A percentile compares a stretch with the other conserved stretches of the same genome.
phyloP scores from a whole-genome alignment of 768 basidiomycete species.

The Mycena kentingensis region DNA sequence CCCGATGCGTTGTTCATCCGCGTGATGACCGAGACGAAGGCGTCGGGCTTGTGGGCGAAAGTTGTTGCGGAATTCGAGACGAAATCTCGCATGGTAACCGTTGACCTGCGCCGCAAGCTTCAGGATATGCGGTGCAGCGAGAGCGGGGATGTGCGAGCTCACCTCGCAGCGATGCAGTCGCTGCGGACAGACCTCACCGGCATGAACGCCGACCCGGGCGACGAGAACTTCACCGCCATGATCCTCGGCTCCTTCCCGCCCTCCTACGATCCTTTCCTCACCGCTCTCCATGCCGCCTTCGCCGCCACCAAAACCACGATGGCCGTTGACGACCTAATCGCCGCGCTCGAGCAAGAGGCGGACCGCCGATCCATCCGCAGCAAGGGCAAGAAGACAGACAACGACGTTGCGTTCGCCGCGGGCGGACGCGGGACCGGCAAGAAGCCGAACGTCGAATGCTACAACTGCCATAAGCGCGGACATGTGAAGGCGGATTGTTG shows the following conservation, averaged over 20 bases:
- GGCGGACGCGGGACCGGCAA: conserved; percentile 12
- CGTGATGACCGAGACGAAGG: conserved; percentile 23
- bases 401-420: conserved; percentile 29
- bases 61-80: conserved; percentile 30
- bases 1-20: conserved; percentile 38
- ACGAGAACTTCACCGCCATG: conserved; percentile 36
- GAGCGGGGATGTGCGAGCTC: conserved; percentile 32
- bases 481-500: conserved; percentile 8
- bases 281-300: conserved; percentile 30
- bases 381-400: conserved; percentile 25
- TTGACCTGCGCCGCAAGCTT: conserved; percentile 31
- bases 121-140: conserved; percentile 31
- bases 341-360: conserved; percentile 30
- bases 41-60: conserved; percentile 30
- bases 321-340: conserved; percentile 26
- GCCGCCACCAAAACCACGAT: conserved; percentile 24
- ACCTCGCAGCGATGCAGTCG: conserved; percentile 31
- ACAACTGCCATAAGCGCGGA: conserved; percentile 6
- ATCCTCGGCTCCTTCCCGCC: conserved; percentile 37
- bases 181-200: conserved; percentile 36
- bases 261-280: conserved; percentile 35
- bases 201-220: conserved; percentile 32
- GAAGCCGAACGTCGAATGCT: conserved; percentile 17
- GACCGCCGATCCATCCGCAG: conserved; percentile 24
- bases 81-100: conserved; percentile 30